phyloP scores from a whole-genome alignment of 2,329 filamentous ascomycete species.

The Penicillium sp. region DNA sequence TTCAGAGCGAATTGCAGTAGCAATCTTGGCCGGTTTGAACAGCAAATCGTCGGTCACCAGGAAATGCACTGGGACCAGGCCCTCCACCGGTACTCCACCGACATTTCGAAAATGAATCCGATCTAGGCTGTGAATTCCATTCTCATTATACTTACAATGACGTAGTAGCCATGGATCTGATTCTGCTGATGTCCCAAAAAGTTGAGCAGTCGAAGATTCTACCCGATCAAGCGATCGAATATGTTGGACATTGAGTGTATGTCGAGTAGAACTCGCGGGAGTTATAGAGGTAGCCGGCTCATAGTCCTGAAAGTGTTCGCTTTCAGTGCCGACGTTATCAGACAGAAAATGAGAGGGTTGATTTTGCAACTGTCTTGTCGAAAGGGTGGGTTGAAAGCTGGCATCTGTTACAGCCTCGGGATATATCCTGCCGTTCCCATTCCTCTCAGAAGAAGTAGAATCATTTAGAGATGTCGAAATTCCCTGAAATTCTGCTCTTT shows the following conservation, averaged over 20 bases:
- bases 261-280: slow-evolving; percentile 8
- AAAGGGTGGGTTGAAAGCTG: not conserved
- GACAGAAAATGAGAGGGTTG: not conserved
- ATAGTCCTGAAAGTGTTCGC: not conserved
- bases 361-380: not conserved
- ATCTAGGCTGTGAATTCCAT: slow-evolving; percentile 32
- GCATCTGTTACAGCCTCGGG: not conserved
- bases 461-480: not conserved
- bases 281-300: not conserved
- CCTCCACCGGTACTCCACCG: slow-evolving; percentile 31
- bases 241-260: slow-evolving; percentile 19
- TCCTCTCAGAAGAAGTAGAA: not conserved
- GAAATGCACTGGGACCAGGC: slow-evolving; percentile 30
- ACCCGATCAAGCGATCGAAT: slow-evolving; percentile 26
- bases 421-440: not conserved
- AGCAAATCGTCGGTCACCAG: slow-evolving; percentile 10
- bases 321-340: not conserved
- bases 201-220: slow-evolving; percentile 25
- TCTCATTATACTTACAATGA: slow-evolving; percentile 35
- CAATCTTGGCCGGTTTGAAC: slow-evolving; percentile 3
- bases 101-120: slow-evolving; percentile 36
- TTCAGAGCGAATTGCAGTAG: not conserved
- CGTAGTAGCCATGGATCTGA: slow-evolving; percentile 34
- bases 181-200: slow-evolving; percentile 31
- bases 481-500: too few species aligned